phyloP scores from a whole-genome alignment of 768 basidiomycete genomes.

The Mycena maculata region DNA sequence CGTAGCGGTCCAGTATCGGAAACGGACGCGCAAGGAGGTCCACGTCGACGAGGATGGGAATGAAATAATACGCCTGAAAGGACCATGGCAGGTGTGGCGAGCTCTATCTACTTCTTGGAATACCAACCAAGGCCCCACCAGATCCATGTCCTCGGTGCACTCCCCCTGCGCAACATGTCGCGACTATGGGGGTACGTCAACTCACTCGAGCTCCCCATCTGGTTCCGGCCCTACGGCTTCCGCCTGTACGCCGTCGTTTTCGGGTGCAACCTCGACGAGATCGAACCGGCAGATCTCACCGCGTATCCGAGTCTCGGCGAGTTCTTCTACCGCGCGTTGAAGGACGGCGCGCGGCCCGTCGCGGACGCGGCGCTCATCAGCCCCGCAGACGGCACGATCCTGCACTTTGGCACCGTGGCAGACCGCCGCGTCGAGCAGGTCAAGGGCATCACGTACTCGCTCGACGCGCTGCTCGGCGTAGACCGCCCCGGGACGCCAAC shows the following conservation, averaged over 20 bases:
- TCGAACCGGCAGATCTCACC: conserved; percentile 81
- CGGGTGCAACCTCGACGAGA: conserved; percentile 94
- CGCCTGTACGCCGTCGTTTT: conserved; percentile 88
- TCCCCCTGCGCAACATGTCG: conserved; percentile 95
- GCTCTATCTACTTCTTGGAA: background rate
- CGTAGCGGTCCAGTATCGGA: conserved; percentile 80
- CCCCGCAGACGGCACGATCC: conserved; percentile 92
- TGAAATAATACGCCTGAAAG: conserved; percentile 83
- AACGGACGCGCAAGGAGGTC: conserved; percentile 72
- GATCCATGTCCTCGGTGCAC: conserved; percentile 97
- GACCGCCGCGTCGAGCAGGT: conserved; percentile 91
- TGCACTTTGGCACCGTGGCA: conserved; percentile 91
- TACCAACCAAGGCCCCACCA: conserved; percentile 41
- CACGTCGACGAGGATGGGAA: conserved; percentile 86
- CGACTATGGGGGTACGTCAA: conserved; percentile 97
- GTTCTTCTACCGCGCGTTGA: conserved; percentile 94
- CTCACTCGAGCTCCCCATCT: conserved; percentile 91
- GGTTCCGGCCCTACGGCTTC: conserved; percentile 94
- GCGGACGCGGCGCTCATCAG: conserved; percentile 84
- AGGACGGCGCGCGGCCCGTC: conserved; percentile 84
- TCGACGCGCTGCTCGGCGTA: conserved; percentile 91
- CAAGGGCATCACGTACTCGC: conserved; percentile 96
- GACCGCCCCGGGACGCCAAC: conserved; percentile 63
- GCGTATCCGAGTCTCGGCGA: conserved; percentile 89
- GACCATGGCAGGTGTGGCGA: conserved; percentile 87